These are phyloP conservation scores for Phaeotremella skinneri DNA, from an alignment of 768 basidiomycete species.

Conservation along the genomic window DNA sequence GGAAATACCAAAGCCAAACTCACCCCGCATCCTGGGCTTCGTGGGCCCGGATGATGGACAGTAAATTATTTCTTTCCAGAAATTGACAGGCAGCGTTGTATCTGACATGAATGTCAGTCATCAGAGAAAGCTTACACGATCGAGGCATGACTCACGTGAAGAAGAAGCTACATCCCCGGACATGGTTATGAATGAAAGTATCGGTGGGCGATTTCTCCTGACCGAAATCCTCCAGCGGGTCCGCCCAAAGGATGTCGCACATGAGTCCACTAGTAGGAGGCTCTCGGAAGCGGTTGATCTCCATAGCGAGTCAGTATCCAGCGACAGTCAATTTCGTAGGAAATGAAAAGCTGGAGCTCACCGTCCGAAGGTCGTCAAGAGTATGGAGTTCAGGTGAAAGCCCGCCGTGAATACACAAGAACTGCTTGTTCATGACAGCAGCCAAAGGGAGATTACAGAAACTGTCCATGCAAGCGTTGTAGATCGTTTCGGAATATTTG, in stretches of 20 bases:
- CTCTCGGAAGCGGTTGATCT: constrained; percentile 98
- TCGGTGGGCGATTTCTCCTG: constrained; percentile 80
- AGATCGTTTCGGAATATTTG: constrained; percentile 95
- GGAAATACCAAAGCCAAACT: constrained; percentile 32
- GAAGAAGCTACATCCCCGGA: constrained; percentile 95
- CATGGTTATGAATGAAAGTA: constrained; percentile 91
- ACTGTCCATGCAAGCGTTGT: constrained; percentile 96
- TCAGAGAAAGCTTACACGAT: constrained; percentile 1
- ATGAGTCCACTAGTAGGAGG: constrained; percentile 95
- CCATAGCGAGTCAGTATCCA: constrained; percentile 6
- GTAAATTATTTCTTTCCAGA: constrained; percentile 91
- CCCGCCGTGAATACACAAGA: constrained; percentile 96
- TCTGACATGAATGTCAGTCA: constrained; percentile 53
- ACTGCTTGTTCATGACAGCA: constrained; percentile 99
- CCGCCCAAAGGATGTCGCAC: constrained; percentile 99
- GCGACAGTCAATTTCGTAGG: background rate
- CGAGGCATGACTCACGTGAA: constrained; percentile 66
- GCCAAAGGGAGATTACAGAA: constrained; percentile 94
- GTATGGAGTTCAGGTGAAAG: constrained; percentile 93
- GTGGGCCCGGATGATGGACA: constrained; percentile 96
- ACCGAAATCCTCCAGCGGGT: constrained; percentile 96
- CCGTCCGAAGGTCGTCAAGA: constrained; percentile 85
- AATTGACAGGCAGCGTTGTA: constrained; percentile 97
- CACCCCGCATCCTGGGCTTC: constrained; percentile 99
- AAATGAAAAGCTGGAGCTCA: constrained; percentile 54